Base-by-base conservation (phyloP, 1,139 yeast genomes). In the Geotrichum fermentans region DNA sequence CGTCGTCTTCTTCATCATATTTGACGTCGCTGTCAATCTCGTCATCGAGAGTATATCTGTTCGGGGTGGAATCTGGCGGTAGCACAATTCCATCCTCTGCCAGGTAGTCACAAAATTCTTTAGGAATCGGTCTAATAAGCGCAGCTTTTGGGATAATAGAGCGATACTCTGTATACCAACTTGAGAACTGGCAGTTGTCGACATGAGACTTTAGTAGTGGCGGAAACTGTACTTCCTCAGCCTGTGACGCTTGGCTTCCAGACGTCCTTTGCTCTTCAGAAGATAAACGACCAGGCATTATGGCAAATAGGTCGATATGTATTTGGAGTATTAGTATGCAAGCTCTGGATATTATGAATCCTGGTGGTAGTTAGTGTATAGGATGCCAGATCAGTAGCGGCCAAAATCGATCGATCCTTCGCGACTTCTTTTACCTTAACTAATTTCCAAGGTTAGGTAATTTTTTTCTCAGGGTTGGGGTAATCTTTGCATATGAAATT, bases 1-100 rank as follows among this genome's bases (percentile, higher is more conserved):
- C 75, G 3, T 66, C 73, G 34, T 78, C 83, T 37, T 81, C 88
- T 53, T 79, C 79, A 50, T 80, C 83, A 30, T 70, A 69, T 18
- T 70, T 70, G 7, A 71, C 70, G 17, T 69, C 72, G 14, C 50
- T 53, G 10, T 56, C 54, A 34, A 49, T 49, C 13, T 54, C 52
- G 48, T 61, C 54, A 29, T 55, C 60, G 11, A 53, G 51, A 32
- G 57, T 59, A 49, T 67, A 47, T n/a, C 24, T 47, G 3, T 38
- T 13, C 17, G 45, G 35, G 32, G 43, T 43, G 5, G 51, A 40
- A 8, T 45, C 67, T 5, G 60, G 56, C 0, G 92, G 92, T 36
- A 92, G 67, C 40, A 69, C 71, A 42, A 92, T 86, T 18, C 95
- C 92, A 57, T 92, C 98, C 37, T 80, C 75, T 22, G 76, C 72